Base-by-base conservation (phyloP, 148 eudicot genomes). In the Camellia sinensis region DNA sequence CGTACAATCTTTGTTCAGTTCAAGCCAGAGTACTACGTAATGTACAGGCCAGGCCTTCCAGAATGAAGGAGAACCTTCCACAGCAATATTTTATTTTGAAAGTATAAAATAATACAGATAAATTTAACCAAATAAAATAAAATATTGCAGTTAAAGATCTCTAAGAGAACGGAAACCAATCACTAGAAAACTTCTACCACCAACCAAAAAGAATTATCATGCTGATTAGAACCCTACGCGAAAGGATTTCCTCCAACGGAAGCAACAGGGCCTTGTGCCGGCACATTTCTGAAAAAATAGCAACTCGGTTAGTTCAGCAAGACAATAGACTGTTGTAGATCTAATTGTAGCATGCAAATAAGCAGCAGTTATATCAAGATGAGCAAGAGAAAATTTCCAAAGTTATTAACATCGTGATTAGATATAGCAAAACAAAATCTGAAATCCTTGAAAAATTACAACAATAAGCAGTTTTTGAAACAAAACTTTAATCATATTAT, bases 211-310 rank as follows among this genome's bases (percentile, higher is more conserved):
- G 21, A 73, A 80, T 64, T 17, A 80, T 52, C 74, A 41, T 3
- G 70, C n/a, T 45, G 19, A 74, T 48, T 59, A 12, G 18, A 37
- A 37, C 53, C 45, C 88, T 91, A 94, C 37, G 91, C 94, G 74
- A 94, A 94, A 21, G 98, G 98, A 78, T 94, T 94, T 82, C 98
- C 98, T 44, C 98, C 94, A 59, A 87, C 74, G 50, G 94, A 87
- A 78, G 93, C 91, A 70, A 90, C 90, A 66, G 92, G 87, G 59
- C 89, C 94, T 62, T 91, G 94, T 2, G 88, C 22, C n/a, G 79
- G 85, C 71, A 88, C 87, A 78, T 76, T 90, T 90, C 98, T 94
- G 91, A 84, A 88, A 80, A 81, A 84, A 53, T 8, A 84, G 74
- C 72, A 72, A 79, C 59, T 71, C 12, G 18, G 18, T 59, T 14